Evolutionary conservation across 1,284 basidiomycete species (phyloP), one percentile per base, ranked within the genome.

Genomic region (Afroboletus lepidellus): DNA sequence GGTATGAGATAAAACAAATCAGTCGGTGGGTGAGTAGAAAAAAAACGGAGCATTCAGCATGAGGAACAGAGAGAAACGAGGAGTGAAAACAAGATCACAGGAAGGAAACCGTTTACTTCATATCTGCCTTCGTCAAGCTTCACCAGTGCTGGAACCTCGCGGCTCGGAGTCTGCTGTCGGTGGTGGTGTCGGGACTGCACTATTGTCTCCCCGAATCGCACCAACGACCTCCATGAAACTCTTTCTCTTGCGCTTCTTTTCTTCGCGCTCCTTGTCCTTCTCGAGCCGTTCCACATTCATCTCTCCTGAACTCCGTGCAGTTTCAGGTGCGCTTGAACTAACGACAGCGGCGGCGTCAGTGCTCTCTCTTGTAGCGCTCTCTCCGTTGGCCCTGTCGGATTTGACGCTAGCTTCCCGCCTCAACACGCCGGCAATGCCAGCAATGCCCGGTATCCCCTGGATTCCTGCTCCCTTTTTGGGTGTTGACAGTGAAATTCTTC

Each of bases 401-500:
- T 75, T 80, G 57, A 77, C 64, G 12, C 76, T 70, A 2, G 68
- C 45, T 8, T 70, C 66, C 20, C 66, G 60, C 34, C 63, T 69
- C 44, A 67, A 34, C 25, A 69, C 69, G 32, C 60, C 62, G 3
- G 65, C 66, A 5, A 66, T 65, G 8, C 58, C 60, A 33, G 67
- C 65, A 5, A 65, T 64, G 37, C 62, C 76, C 42, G 82, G 79
- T 53, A 84, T 77, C 21, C 77, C 65, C 15, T 79, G 73, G 30
- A 76, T 67, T 18, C 77, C 67, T 21, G 75, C 81, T 30, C 82
- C 80, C 59, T 80, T 77, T 39, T 83, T 78, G 41, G 79, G 76
- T 2, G 81, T 78, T 0, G 80, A 81, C 34, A 89, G 67, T 13
- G 88, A 90, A 51, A 91, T 84, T 55, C 82, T 77, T 50, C 87